Evolutionary conservation across 139 green algal species (phyloP).

Genomic region (Mesotaenium endlicherianum): DNA sequence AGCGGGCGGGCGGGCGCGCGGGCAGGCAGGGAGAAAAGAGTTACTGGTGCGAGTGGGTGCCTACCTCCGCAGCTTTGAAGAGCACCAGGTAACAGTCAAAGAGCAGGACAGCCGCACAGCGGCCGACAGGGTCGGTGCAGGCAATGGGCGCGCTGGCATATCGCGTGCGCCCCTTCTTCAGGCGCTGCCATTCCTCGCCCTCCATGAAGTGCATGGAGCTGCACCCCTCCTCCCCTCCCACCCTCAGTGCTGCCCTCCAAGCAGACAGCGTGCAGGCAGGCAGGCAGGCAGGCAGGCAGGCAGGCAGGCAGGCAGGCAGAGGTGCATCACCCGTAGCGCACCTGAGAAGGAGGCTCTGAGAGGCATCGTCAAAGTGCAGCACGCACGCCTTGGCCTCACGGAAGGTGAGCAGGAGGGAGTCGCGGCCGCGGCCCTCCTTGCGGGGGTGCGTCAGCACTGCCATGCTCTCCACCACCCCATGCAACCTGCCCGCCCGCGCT

Average conservation of each 20-base stretch:
- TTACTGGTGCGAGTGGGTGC: not conserved
- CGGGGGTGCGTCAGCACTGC: constrained; percentile 19
- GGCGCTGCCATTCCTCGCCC: constrained; percentile 8
- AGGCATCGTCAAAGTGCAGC: constrained; percentile 74
- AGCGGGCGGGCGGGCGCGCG: too few relatives aligned
- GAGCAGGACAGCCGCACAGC: constrained; percentile 80
- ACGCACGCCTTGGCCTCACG: constrained; percentile 88
- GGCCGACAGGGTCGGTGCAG: constrained; percentile 68
- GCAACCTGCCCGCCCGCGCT: too few relatives aligned
- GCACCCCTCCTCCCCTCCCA: too few relatives aligned
- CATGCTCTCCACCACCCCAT: constrained; percentile 49
- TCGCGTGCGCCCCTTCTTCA: constrained; percentile 22
- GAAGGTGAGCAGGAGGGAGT: constrained; percentile 75
- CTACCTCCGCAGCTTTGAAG: constrained; percentile 5
- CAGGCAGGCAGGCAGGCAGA: too few relatives aligned
- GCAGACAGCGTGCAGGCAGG: not conserved
- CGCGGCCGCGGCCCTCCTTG: constrained; percentile 13
- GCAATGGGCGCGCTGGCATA: constrained; percentile 62
- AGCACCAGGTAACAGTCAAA: constrained; percentile 12
- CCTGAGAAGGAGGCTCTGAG: constrained; percentile 57
- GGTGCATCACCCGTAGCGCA: too few relatives aligned
- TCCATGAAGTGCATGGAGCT: constrained; percentile 84
- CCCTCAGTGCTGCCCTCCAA: not conserved
- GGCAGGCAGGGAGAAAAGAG: not conserved
- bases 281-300: too few relatives aligned